These are phyloP conservation scores for Lichtheimia ornata DNA, from an alignment of 371 early-diverging fungal genomes.

Conservation along the genomic window DNA sequence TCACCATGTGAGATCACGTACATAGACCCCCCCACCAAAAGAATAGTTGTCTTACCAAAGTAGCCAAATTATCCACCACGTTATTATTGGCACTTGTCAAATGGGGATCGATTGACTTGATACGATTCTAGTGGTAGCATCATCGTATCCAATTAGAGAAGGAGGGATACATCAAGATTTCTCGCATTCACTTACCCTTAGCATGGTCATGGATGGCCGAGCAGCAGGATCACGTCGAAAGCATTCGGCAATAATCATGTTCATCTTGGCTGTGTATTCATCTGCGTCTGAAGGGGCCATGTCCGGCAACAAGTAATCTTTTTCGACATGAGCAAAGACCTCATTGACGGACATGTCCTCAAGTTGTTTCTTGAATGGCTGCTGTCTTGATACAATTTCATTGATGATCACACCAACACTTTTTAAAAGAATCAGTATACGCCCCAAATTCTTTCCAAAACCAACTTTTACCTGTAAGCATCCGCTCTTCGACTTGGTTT, in stretches of 20 bases:
- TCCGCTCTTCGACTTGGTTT: conserved; percentile 40
- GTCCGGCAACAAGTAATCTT: conserved; percentile 25
- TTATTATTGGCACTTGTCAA: conserved; percentile 34
- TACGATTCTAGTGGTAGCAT: conserved; percentile 14
- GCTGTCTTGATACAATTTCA: conserved; percentile 47
- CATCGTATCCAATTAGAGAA: background rate
- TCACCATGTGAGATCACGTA: background rate
- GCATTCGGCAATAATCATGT: conserved; percentile 37
- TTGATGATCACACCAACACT: conserved; percentile 54
- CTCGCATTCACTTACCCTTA: conserved; percentile 18
- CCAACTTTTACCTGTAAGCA: conserved; percentile 35
- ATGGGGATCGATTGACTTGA: conserved; percentile 49
- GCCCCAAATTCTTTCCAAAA: too few relatives aligned
- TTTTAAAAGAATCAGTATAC: background rate
- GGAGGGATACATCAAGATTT: too few relatives aligned
- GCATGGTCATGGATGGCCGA: conserved; percentile 39
- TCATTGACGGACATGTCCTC: conserved; percentile 15
- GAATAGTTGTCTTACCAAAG: conserved; percentile 25
- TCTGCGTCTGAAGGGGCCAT: conserved; percentile 29
- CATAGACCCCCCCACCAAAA: background rate
- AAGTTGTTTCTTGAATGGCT: conserved; percentile 32
- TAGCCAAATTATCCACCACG: conserved; percentile 53
- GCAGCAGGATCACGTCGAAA: conserved; percentile 25
- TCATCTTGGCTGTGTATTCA: conserved; percentile 43
- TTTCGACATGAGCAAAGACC: conserved; percentile 27